phyloP scores from a whole-genome alignment of 352 stramenopile genomes.

The Phytophthora nicotianae region DNA sequence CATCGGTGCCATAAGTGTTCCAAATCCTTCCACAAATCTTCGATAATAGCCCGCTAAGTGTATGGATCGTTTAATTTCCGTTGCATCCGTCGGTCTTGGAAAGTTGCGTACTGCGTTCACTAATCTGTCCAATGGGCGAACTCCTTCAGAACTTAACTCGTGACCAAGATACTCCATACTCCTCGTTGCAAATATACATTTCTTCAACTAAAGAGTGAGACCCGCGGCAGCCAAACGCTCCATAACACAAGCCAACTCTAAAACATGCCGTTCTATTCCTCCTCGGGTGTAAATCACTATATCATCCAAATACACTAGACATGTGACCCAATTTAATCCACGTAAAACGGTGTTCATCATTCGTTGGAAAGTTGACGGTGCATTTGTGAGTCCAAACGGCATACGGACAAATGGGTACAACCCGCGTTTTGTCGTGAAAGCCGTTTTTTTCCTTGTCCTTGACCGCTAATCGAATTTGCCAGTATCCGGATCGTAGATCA shows the following conservation, averaged over 20 bases:
- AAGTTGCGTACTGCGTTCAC: neutral
- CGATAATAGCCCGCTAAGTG: neutral
- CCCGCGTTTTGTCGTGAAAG: neutral
- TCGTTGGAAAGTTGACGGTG: neutral
- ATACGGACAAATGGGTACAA: neutral
- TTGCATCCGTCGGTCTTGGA: neutral
- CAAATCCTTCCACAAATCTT: neutral
- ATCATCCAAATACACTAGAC: neutral
- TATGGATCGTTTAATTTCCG: too few relatives aligned
- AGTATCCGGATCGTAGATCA: neutral
- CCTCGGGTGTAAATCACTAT: neutral
- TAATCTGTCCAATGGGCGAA: neutral
- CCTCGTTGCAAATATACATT: neutral
- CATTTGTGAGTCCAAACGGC: neutral
- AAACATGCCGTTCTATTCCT: neutral
- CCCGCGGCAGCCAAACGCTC: neutral
- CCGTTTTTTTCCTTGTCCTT: neutral
- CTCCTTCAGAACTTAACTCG: neutral
- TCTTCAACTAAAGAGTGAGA: neutral
- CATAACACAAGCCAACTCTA: neutral
- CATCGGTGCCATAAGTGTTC: neutral
- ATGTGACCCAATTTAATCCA: neutral
- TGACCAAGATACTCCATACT: neutral
- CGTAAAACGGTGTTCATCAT: neutral
- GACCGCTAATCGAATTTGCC: neutral